Evolutionary conservation across 768 basidiomycete species (phyloP).

Genomic region (Rickenella mellea): DNA sequence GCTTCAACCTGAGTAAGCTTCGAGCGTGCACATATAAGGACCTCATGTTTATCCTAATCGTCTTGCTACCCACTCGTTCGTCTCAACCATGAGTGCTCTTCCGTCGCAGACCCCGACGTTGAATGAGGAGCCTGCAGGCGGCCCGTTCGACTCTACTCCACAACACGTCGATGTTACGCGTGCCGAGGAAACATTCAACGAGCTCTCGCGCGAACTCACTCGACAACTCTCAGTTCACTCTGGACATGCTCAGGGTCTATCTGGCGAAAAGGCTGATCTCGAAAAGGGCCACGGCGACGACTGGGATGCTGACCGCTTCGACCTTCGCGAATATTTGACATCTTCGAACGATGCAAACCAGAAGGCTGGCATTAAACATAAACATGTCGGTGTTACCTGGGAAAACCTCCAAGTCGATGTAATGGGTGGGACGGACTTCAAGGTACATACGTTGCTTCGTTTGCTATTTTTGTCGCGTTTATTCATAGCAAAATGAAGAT

Average conservation of each 20-base stretch:
- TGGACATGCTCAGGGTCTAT: background rate
- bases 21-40: too few relatives aligned
- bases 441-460: constrained; percentile 26
- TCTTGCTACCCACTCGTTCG: too few relatives aligned
- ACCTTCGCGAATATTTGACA: constrained; percentile 59
- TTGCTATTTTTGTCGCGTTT: background rate
- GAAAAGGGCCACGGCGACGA: constrained; percentile 31
- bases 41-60: too few relatives aligned
- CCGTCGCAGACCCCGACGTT: background rate
- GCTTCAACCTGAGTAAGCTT: too few relatives aligned
- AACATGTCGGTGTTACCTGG: constrained; percentile 74
- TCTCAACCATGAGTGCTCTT: background rate
- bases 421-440: constrained; percentile 42
- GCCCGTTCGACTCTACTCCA: too few relatives aligned
- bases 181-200: constrained; percentile 12
- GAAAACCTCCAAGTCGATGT: constrained; percentile 57
- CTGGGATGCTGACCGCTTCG: constrained; percentile 32
- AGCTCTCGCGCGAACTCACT: constrained; percentile 10
- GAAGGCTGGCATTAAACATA: constrained; percentile 57
- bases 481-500: constrained; percentile 24
- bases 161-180: constrained; percentile 9
- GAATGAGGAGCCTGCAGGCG: background rate
- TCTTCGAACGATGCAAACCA: constrained; percentile 60
- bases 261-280: constrained; percentile 22
- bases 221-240: too few relatives aligned